Evolutionary conservation across 2,329 filamentous ascomycete genomes (phyloP), one percentile per base, ranked within the genome.

Genomic region (Nakataea oryzae): DNA sequence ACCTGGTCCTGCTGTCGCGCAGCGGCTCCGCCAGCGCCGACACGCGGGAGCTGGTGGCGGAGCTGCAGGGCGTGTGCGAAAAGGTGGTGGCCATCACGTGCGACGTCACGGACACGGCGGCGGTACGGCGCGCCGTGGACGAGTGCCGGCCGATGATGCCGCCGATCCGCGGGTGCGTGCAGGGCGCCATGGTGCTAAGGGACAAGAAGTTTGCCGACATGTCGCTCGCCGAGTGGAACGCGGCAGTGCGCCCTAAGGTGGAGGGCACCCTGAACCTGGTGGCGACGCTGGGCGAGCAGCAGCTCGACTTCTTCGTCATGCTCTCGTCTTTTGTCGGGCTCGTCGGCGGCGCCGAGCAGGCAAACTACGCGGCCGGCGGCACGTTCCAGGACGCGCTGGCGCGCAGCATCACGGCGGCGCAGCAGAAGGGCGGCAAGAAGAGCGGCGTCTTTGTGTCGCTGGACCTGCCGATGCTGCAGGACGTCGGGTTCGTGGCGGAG

Each of bases 351-450:
- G 61, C 66, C 14, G 68, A 69, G 6, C 75, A 78, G 63, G 66
- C 70, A 54, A 77, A 78, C 63, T 78, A 78, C 63, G 69, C 72
- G 2, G 74, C 75, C 7, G 75, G 69, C 24, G 72, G 72, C 56
- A 70, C 73, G 1, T 78, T 72, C 66, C 71, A 76, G 34, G 67
- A 69, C 41, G 66, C 66, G 3, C 27, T 61, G 8, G 59, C 59
- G 28, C 59, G 59, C n/a, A 61, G 27, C 32, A 26, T 57, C 24
- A 29, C 55, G 54, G 54, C 58, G 3, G 12, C 50, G 29, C 29
- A 26, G n/a, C 9, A 17, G 14, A 26, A 9, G 17, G 47, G 27
- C 14, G 47, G 59, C 0, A 26, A 26, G 11, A 28, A 24, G 54
- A 27, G 9, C 14, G 24, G 12, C 24, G 27, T 30, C n/a, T 28